Base-by-base conservation (phyloP, 257 asterid genomes). In the Avicennia marina region DNA sequence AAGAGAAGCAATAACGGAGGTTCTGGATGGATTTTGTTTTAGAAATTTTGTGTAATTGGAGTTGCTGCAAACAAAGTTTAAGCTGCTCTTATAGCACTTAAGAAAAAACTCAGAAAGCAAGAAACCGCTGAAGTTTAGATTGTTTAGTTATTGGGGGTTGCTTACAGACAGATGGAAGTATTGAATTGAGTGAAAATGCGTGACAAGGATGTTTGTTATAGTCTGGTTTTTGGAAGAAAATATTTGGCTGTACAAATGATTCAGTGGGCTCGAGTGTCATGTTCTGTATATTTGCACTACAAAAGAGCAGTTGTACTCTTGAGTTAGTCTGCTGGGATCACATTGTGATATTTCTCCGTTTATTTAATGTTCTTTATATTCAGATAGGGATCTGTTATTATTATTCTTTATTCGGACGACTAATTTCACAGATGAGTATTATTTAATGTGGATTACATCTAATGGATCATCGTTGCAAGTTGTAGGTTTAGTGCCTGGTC, bases 331-430 rank as follows among this genome's bases (percentile, higher is more conserved):
- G 17, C 15, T 7, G 34, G 4, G 4, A 4, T 4, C 0, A 8
- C 26, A 11, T 3, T 15, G n/a, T 33, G 31, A 3, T 20, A 20
- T 54, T 52, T 39, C 29, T 16, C 34, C 27, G 41, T 18, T 1
- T 25, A 11, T 27, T 53, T 53, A 29, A 9, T 58, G 18, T 52
- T 51, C 46, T 58, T 22, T 49, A 31, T 42, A 45, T 54, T 57
- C 2, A 25, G n/a, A 16, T 40, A 5, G 19, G 43, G 43, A 42
- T 58, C 19, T 22, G 24, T n/a, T 11, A 10, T 51, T 44, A 34
- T 20, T 36, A 24, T 45, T 55, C 20, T 57, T 26, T 26, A 25
- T 61, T 29, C 29, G 0, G 42, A 59, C 3, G 32, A 25, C 10
- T 18, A 4, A 29, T 29, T 29, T 29, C 34, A 29, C 8, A 8